phyloP scores from a whole-genome alignment of 305 asterid genomes.

The Fraxinus velutina region DNA sequence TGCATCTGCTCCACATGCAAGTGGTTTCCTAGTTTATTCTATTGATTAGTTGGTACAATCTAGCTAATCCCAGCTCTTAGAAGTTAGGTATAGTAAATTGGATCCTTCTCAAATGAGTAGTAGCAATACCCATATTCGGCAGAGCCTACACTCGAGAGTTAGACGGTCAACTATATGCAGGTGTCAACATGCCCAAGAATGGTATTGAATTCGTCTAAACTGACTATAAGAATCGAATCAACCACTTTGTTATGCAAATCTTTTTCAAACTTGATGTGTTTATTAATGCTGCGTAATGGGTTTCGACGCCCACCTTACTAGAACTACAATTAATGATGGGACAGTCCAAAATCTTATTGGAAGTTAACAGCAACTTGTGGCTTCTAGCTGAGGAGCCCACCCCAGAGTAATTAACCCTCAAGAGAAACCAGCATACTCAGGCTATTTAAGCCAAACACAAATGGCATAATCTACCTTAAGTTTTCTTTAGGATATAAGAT shows the following conservation, averaged over 20 bases:
- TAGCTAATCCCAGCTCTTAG: background rate
- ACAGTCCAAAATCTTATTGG: background rate
- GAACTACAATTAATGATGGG: background rate
- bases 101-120: background rate
- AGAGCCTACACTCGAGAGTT: background rate
- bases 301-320: background rate
- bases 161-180: background rate
- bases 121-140: background rate
- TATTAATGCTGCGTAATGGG: background rate
- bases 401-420: background rate
- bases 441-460: background rate
- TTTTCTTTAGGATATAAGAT: background rate
- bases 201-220: background rate
- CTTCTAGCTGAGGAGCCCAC: background rate
- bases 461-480: background rate
- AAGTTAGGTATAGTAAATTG: background rate
- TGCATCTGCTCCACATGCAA: constrained; percentile 44
- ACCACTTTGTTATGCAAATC: background rate
- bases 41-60: background rate
- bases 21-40: constrained; percentile 11
- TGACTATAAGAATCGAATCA: background rate
- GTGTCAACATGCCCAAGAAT: background rate
- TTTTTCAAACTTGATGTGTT: background rate
- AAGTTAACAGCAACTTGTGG: background rate
- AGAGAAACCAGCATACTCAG: background rate